Percentiles rank a stretch among this genome's conserved stretches.
Evolutionary conservation across 2,329 filamentous ascomycete species (phyloP).

Genomic region (Sordariomycetes sp.): DNA sequence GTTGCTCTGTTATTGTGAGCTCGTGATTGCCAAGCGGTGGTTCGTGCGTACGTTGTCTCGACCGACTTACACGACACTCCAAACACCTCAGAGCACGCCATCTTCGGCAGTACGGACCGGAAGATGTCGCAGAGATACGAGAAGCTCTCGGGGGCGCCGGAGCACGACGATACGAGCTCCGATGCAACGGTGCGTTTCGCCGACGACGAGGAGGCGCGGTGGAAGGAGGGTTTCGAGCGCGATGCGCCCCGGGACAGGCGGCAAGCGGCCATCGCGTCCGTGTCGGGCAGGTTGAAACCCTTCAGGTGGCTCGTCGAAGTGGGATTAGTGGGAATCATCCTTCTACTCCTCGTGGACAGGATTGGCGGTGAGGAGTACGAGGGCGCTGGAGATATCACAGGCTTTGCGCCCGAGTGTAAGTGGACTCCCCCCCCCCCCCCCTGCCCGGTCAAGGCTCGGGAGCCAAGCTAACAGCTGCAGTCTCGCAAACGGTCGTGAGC

Average conservation of each 20-base stretch:
- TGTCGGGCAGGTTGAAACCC: background rate
- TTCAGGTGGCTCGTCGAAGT: conserved; percentile 18
- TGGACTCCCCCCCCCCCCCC: no score
- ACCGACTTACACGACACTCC: background rate
- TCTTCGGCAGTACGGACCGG: background rate
- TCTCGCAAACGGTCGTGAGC: conserved; percentile 22
- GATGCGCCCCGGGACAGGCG: background rate
- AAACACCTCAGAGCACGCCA: background rate
- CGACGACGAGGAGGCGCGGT: background rate
- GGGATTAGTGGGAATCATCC: conserved; percentile 18
- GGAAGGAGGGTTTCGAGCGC: conserved; percentile 1
- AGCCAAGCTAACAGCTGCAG: conserved; percentile 9
- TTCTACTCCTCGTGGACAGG: conserved; percentile 20
- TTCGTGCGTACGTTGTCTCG: background rate
- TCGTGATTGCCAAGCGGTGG: no score
- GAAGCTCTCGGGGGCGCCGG: background rate
- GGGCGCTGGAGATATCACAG: conserved; percentile 22
- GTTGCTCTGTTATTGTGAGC: no score
- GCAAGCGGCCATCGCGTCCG: background rate
- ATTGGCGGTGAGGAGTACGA: conserved; percentile 11
- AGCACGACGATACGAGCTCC: background rate
- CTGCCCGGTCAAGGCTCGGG: background rate
- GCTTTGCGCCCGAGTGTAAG: conserved; percentile 23
- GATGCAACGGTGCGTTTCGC: conserved; percentile 2
- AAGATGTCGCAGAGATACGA: background rate